Percentiles rank a stretch among this genome's conserved stretches.
Evolutionary conservation across 1,284 basidiomycete genomes (phyloP).

Genomic region (Fomes fomentarius): DNA sequence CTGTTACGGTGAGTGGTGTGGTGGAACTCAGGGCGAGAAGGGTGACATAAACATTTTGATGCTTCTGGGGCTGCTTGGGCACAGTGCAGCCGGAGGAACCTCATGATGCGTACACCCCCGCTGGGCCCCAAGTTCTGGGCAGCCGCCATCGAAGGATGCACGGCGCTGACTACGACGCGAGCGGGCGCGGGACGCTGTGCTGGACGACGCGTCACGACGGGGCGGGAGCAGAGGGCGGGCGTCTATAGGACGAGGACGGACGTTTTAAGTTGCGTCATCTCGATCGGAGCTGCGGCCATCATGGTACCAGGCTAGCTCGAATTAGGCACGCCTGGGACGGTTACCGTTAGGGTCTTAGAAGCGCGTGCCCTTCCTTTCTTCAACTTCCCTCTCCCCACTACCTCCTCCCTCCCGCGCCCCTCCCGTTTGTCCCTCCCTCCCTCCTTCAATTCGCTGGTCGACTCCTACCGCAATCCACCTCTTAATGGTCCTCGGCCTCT

Average conservation of each 20-base stretch:
- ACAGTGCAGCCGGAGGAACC: not conserved
- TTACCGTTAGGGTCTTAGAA: constrained; percentile 36
- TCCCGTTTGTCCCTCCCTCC: constrained; percentile 25
- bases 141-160: not conserved
- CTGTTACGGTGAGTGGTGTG: constrained; percentile 20
- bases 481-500: constrained; percentile 42
- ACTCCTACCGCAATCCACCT: constrained; percentile 32
- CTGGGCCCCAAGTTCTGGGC: too few species aligned
- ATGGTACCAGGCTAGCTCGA: constrained; percentile 32
- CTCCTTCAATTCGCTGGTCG: constrained; percentile 44
- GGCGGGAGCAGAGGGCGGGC: constrained; percentile 12
- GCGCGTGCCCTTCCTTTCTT: constrained; percentile 41
- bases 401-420: constrained; percentile 33
- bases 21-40: constrained; percentile 19
- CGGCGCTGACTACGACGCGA: constrained; percentile 6
- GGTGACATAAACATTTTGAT: constrained; percentile 25
- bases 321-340: constrained; percentile 39
- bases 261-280: constrained; percentile 38
- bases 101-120: too few species aligned
- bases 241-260: constrained; percentile 25
- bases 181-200: constrained; percentile 8
- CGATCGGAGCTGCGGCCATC: constrained; percentile 40
- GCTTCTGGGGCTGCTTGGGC: constrained; percentile 13
- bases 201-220: constrained; percentile 5
- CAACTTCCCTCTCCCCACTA: constrained; percentile 38